phyloP scores from a whole-genome alignment of 768 basidiomycete genomes.

The Termitomyces sp. region DNA sequence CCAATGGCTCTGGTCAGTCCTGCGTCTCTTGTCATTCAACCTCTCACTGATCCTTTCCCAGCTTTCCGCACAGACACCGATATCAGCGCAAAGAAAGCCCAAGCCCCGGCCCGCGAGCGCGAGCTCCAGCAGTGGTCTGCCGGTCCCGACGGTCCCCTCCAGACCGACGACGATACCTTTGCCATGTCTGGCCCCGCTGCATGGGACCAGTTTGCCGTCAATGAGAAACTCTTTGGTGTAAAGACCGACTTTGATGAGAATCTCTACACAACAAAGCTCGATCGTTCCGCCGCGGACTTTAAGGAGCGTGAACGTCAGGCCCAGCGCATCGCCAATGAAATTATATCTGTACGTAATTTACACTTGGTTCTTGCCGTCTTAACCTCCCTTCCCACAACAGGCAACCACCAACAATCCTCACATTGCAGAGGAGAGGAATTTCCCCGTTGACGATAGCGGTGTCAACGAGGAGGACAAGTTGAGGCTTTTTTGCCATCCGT shows the following conservation, averaged over 20 bases:
- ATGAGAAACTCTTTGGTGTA: constrained; percentile 91
- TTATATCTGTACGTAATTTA: constrained; percentile 61
- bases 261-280: constrained; percentile 89
- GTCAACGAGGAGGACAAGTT: constrained; percentile 96
- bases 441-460: constrained; percentile 62
- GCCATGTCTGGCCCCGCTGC: constrained; percentile 40
- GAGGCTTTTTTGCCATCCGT: constrained; percentile 21
- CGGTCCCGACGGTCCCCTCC: constrained; percentile 27
- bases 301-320: constrained; percentile 88
- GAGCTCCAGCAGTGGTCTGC: constrained; percentile 80
- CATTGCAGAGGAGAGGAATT: constrained; percentile 81
- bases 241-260: constrained; percentile 92
- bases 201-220: constrained; percentile 94
- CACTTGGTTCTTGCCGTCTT: background rate
- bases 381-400: constrained; percentile 27
- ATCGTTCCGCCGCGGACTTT: constrained; percentile 78
- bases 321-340: constrained; percentile 85
- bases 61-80: constrained; percentile 83
- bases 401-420: constrained; percentile 70
- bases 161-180: constrained; percentile 68
- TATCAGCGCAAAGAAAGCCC: constrained; percentile 55
- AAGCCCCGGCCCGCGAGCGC: constrained; percentile 47
- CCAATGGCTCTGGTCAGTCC: constrained; percentile 69
- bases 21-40: constrained; percentile 4
- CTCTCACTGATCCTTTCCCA: constrained; percentile 23